Percentiles rank a stretch among this genome's conserved stretches.
Conservation (phyloP, 768 basidiomycete species). For the Tricholoma furcatifolium region DNA sequence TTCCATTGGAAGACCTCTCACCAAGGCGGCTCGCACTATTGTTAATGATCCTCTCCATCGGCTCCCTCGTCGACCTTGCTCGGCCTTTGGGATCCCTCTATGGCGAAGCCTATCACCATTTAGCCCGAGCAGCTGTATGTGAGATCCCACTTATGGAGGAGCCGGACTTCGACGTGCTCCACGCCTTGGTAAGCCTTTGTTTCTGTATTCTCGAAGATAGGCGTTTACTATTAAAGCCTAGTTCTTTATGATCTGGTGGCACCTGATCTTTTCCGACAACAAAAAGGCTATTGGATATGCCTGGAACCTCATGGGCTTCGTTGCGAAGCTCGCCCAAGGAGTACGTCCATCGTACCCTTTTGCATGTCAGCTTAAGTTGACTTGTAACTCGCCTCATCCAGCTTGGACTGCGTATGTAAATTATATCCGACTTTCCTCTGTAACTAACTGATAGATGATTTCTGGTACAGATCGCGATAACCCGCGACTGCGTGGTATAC, state of each 20-base stretch:
- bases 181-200: constrained; percentile 50
- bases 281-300: constrained; percentile 71
- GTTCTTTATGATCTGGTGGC: constrained; percentile 75
- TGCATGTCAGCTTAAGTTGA: constrained; percentile 10
- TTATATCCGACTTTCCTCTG: constrained; percentile 13
- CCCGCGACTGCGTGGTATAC: constrained; percentile 61
- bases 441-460: constrained; percentile 4
- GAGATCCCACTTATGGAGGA: constrained; percentile 76
- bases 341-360: constrained; percentile 37
- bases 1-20: constrained; percentile 56
- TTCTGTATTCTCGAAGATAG: neutral
- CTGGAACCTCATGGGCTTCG: constrained; percentile 76
- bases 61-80: constrained; percentile 64
- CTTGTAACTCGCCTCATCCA: constrained; percentile 24
- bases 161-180: constrained; percentile 70
- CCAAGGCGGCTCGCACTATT: constrained; percentile 67
- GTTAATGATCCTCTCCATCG: constrained; percentile 72
- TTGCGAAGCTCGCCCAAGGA: constrained; percentile 70
- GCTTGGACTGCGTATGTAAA: constrained; percentile 65
- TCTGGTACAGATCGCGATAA: constrained; percentile 59
- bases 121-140: constrained; percentile 65
- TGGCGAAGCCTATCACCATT: constrained; percentile 65
- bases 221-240: constrained; percentile 18
- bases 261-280: constrained; percentile 72
- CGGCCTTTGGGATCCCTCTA: constrained; percentile 53